These are phyloP conservation scores for Ceriops zippeliana DNA, from an alignment of 345 rosid genomes.

Conservation along the genomic window DNA sequence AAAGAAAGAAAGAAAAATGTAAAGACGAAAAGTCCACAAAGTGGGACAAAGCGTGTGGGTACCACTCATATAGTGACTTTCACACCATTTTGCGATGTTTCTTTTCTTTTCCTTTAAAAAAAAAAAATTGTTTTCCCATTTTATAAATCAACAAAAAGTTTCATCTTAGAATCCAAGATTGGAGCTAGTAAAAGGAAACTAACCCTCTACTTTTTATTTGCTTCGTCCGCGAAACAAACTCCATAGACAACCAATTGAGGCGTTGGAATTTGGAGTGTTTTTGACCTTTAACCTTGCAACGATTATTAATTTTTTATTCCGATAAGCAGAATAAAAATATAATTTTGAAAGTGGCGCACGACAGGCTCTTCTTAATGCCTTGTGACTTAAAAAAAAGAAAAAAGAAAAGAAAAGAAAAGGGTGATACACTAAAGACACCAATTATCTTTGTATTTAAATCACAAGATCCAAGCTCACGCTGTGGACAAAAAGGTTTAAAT, in stretches of 20 bases:
- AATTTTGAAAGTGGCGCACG: constrained; percentile 25
- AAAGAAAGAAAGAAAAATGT: constrained; percentile 4
- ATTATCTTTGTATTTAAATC: constrained; percentile 22
- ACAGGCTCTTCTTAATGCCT: constrained; percentile 16
- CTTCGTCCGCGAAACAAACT: constrained; percentile 1
- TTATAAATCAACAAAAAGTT: constrained; percentile 12
- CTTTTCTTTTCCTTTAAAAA: neutral
- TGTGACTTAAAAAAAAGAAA: neutral
- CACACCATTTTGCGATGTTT: constrained; percentile 13
- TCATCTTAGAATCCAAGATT: constrained; percentile 4
- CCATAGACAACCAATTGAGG: neutral
- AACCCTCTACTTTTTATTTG: neutral
- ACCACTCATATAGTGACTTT: constrained; percentile 30
- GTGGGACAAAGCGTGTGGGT: constrained; percentile 43
- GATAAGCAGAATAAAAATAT: neutral
- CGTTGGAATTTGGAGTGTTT: constrained; percentile 27
- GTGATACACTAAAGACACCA: too few relatives aligned
- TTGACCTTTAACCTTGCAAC: constrained; percentile 30
- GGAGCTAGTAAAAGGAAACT: neutral
- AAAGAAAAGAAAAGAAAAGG: neutral
- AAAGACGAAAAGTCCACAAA: constrained; percentile 33
- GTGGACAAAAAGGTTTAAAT: constrained; percentile 4
- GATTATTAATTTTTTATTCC: constrained; percentile 13
- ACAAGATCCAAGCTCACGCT: constrained; percentile 34
- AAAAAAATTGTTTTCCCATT: too few relatives aligned